phyloP scores from a whole-genome alignment of 1,139 yeast species.

The Blastobotrys aristatus region DNA sequence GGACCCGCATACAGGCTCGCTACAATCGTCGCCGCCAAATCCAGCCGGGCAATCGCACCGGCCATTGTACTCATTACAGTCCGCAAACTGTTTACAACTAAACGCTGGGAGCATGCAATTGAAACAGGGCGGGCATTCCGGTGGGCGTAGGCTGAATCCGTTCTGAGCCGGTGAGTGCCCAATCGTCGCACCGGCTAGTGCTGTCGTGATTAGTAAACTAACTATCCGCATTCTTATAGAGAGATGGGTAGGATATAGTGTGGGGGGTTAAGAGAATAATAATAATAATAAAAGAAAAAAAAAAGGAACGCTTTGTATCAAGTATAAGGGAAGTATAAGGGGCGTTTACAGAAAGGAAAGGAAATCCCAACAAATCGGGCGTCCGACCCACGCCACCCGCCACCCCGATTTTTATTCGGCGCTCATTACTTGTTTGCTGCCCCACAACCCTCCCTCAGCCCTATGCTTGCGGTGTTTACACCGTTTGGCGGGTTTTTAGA shows the following conservation, averaged over 20 bases:
- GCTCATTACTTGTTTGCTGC: too few species aligned
- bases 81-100: constrained; percentile 83
- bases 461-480: too few species aligned
- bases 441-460: too few species aligned
- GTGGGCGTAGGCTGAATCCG: constrained; percentile 13
- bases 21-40: constrained; percentile 90
- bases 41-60: constrained; percentile 90
- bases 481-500: too few species aligned
- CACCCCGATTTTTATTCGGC: too few species aligned
- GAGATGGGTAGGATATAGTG: neutral
- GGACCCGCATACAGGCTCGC: constrained; percentile 84
- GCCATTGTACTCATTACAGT: constrained; percentile 82
- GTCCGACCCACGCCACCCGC: too few species aligned
- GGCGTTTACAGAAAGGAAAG: too few species aligned
- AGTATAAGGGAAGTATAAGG: too few species aligned
- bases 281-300: too few species aligned
- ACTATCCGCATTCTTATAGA: neutral
- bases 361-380: too few species aligned
- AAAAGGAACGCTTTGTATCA: too few species aligned
- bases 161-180: too few species aligned
- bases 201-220: neutral
- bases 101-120: constrained; percentile 91
- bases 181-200: neutral
- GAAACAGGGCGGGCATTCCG: constrained; percentile 46
- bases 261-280: neutral